Evolutionary conservation across 2,329 filamentous ascomycete species (phyloP).

Genomic region (Verticillium isaacii): DNA sequence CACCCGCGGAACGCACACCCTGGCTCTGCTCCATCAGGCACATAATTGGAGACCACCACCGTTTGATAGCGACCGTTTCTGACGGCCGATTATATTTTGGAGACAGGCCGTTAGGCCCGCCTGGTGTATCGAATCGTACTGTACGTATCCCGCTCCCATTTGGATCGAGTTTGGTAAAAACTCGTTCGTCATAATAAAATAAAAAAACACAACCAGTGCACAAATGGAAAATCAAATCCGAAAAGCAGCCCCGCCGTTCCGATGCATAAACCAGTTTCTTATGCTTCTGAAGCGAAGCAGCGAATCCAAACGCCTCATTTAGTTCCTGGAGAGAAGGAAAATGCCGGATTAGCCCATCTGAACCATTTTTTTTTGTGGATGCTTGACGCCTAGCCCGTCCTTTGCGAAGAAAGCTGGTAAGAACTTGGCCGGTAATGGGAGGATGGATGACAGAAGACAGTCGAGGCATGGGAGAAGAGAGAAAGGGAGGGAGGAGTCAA

Average conservation of each 20-base stretch:
- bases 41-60: too few relatives aligned
- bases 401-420: conserved; percentile 8
- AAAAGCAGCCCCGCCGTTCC: not conserved
- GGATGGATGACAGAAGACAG: conserved; percentile 4
- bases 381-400: conserved; percentile 15
- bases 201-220: not conserved
- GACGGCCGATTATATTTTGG: not conserved
- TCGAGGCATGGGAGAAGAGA: conserved; percentile 4
- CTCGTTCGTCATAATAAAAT: conserved; percentile 1
- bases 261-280: not conserved
- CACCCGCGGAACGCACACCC: too few relatives aligned
- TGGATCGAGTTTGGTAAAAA: not conserved
- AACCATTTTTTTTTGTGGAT: not conserved
- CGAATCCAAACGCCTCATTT: conserved; percentile 4
- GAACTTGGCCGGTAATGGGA: conserved; percentile 11
- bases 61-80: not conserved
- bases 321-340: conserved; percentile 14
- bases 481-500: not conserved
- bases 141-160: not conserved
- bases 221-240: not conserved
- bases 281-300: not conserved
- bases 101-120: not conserved
- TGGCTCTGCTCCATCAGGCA: too few relatives aligned
- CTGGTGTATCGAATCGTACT: not conserved
- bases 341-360: conserved; percentile 15